Conservation (phyloP, 176 grass and related monocot species). For the Oryza meridionalis region DNA sequence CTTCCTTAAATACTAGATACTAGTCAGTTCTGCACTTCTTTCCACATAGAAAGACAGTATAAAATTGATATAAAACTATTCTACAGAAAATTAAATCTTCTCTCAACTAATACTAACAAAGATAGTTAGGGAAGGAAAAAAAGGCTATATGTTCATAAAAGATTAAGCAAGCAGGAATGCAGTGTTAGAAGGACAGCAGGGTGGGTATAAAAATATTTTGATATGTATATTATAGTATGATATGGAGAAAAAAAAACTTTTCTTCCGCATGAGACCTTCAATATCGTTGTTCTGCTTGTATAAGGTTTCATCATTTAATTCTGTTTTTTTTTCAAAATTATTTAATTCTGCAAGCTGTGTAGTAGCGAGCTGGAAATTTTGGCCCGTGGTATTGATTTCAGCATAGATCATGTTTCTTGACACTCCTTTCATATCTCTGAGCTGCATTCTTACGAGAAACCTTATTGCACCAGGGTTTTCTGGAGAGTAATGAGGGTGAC, state of each 20-base stretch:
- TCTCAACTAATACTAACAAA: not conserved
- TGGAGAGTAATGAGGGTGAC: constrained; percentile 98
- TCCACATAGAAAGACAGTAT: not conserved
- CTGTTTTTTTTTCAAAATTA: not conserved
- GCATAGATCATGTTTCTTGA: constrained; percentile 21
- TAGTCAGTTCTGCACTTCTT: not conserved
- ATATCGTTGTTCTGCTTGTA: not conserved
- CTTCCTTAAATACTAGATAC: constrained; percentile 1
- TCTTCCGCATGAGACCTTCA: not conserved
- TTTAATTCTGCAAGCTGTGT: constrained; percentile 4
- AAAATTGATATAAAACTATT: not conserved
- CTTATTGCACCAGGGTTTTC: constrained; percentile 67
- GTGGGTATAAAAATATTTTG: not conserved
- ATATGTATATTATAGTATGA: not conserved
- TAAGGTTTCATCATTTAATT: not conserved
- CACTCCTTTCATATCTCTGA: constrained; percentile 15
- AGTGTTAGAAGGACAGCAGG: not conserved
- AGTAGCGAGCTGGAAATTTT: not conserved
- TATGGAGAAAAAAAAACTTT: not conserved
- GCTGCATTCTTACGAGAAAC: constrained; percentile 43
- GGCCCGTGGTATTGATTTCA: not conserved
- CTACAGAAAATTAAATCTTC: not conserved
- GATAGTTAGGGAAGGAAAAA: constrained; percentile 9
- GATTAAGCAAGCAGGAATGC: not conserved
- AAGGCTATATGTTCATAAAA: not conserved